Conservation (phyloP, 2,329 filamentous ascomycete species). For the Domatiomyces catenatus region DNA sequence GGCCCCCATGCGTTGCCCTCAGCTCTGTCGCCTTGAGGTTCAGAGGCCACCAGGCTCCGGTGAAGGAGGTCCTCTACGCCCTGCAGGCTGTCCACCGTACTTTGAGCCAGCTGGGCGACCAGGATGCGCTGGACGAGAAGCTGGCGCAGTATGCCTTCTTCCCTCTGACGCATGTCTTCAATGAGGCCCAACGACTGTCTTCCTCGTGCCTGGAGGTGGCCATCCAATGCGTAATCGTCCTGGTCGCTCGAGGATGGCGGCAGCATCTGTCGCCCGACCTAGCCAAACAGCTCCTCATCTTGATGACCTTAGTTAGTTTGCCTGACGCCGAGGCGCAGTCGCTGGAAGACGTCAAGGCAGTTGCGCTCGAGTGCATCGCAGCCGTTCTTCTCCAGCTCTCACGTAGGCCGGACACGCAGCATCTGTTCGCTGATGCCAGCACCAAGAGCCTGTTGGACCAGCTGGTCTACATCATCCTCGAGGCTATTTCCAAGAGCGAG, state of each 20-base stretch:
- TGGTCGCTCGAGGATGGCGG: conserved; percentile 69
- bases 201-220: conserved; percentile 56
- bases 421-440: conserved; percentile 35
- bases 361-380: conserved; percentile 54
- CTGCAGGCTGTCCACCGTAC: conserved; percentile 30
- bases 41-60: conserved; percentile 29
- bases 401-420: conserved; percentile 34
- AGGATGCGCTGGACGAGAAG: conserved; percentile 52
- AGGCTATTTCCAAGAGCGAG: conserved; percentile 49
- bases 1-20: conserved; percentile 42
- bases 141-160: conserved; percentile 93
- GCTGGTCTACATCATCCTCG: conserved; percentile 63
- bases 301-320: conserved; percentile 68
- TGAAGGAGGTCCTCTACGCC: conserved; percentile 33
- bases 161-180: conserved; percentile 73
- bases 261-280: conserved; percentile 53
- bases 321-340: conserved; percentile 45
- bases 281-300: conserved; percentile 68
- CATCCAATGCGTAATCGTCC: conserved; percentile 56
- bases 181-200: conserved; percentile 56
- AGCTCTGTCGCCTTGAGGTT: conserved; percentile 39
- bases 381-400: conserved; percentile 41
- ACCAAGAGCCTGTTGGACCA: conserved; percentile 69
- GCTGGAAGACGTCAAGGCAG: conserved; percentile 59
- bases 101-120: conserved; percentile 26